Evolutionary conservation across 179 eudicot genomes (phyloP).

Genomic region (Silene coronaria): DNA sequence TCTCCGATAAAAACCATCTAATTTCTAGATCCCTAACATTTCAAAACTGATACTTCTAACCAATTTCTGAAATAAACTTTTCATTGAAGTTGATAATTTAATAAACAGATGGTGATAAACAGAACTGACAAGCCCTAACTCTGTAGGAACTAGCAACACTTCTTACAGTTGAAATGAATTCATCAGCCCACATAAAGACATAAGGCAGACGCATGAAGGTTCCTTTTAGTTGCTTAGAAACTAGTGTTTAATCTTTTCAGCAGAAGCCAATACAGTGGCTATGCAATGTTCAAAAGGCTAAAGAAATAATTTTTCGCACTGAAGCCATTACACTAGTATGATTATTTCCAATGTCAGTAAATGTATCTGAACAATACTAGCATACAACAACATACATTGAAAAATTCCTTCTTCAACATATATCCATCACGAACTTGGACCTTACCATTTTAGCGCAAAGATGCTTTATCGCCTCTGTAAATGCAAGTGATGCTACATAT

Average conservation of each 20-base stretch:
- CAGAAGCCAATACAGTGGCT: neutral
- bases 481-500: slow-evolving; percentile 75
- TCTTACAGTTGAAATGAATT: too few species aligned
- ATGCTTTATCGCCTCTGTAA: slow-evolving; percentile 79
- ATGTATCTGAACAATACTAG: too few species aligned
- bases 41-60: neutral
- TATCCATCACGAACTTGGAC: neutral
- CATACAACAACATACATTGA: too few species aligned
- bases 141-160: too few species aligned
- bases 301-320: neutral
- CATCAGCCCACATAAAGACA: too few species aligned
- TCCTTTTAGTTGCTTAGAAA: neutral
- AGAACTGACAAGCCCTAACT: neutral
- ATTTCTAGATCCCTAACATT: neutral
- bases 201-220: neutral
- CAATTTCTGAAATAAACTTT: neutral
- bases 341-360: neutral
- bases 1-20: neutral
- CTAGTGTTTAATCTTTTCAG: neutral
- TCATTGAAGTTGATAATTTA: neutral
- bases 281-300: neutral
- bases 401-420: neutral
- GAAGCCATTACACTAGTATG: neutral
- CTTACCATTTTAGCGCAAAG: slow-evolving; percentile 57
- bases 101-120: too few species aligned